Base-by-base conservation (phyloP, 805 yeast genomes). In the Kuraishia cidri region DNA sequence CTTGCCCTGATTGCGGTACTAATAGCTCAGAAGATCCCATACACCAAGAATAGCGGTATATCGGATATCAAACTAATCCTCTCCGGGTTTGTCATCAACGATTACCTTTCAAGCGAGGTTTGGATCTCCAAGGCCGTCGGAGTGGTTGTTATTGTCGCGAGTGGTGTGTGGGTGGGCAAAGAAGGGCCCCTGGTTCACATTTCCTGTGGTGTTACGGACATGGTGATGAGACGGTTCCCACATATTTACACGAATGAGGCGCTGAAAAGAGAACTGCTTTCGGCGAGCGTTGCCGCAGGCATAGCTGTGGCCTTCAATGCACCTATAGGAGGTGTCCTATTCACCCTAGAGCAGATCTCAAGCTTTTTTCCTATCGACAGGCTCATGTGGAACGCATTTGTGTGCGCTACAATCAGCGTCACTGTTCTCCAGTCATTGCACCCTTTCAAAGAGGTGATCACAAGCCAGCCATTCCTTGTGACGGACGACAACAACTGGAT, bases 121-220 rank as follows among this genome's bases (percentile, higher is more conserved):
- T 55, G 84, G n/a, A 15, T 71, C 3, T 60, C 62, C 33, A 84
- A 84, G 47, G 58, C 71, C 3, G 26, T 62, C 1, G 82, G 87
- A 2, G 56, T 84, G 30, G 58, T 75, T 5, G 55, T 82, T 30
- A 78, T 79, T 11, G 78, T 81, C 4, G 76, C 87, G 15, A 72
- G 84, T 1, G 94, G 94, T 0, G 46, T 85, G 3, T 81, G 90
- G 84, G 65, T 81, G 5, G 95, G 95, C 5, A 77, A 75, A 46
- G 95, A 85, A 45, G 95, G 94, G 2, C 95, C 95, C 1, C 52
- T 86, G 34, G 88, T 83, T 17, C 94, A 86, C 52, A 71, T 85
- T 4, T 69, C 90, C 0, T 73, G 83, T 42, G 74, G 83, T 40
- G 59, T 75, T 45, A 56, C 77, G 42, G 52, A 56, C 40, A 24